Base-by-base conservation (phyloP, 345 rosid genomes). In the Arabidopsis arenosa region DNA sequence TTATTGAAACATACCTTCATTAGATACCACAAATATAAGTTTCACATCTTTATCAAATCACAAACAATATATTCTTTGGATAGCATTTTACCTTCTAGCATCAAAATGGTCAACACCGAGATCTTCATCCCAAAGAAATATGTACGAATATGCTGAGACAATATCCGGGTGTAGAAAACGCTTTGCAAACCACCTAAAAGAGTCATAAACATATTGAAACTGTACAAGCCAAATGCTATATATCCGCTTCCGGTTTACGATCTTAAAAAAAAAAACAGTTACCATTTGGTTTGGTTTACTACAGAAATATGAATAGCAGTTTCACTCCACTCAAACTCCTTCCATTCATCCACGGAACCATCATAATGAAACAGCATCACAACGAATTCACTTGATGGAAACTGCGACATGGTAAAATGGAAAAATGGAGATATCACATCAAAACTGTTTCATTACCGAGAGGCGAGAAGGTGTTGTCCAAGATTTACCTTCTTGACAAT, bases 351-450 rank as follows among this genome's bases (percentile, higher is more conserved):
- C 74, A 93, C 88, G 11, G 55, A 52, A 13, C 92, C 93, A 56
- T 93, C 96, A 23, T 90, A 89, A 76, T 93, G 98, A 70, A 93
- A 93, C 66, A 90, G 78, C 96, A 90, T 90, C 74, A 89, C 83
- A 14, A 74, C 77, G 9, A 93, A 90, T 66, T 84, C 87, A 67
- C 73, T 84, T 49, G 79, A 75, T 4, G 81, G 74, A 70, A 93
- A 93, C 96, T 93, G 90, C 56, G n/a, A n/a, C 56, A 55, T 14
- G 54, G 2, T 30, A 79, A 41, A 32, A 26, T 14, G 57, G 65
- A 40, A 13, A 7, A 60, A 54, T 43, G 6, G 36, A 60, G 63
- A 68, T 9, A 64, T 35, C 47, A 66, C 5, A 55, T 53, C 36
- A 54, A 60, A 51, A 28, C 6, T 11, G 18, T 33, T 60, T 41